phyloP scores from a whole-genome alignment of 2,329 filamentous ascomycete genomes.

The Diatrype stigma region DNA sequence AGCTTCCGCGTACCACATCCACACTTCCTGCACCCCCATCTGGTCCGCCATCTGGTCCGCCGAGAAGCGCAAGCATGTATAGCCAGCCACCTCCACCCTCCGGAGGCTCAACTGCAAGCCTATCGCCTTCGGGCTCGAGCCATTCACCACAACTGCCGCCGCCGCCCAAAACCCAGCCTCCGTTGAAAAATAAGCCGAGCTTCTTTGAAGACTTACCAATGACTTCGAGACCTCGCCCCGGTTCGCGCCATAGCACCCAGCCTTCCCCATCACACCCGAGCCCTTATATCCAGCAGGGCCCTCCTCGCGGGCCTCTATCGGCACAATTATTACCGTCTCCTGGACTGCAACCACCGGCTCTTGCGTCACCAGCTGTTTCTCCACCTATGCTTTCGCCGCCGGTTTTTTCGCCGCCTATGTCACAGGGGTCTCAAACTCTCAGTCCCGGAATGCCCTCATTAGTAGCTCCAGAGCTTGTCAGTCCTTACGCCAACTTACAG shows the following conservation, averaged over 20 bases:
- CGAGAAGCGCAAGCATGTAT: conserved; percentile 60
- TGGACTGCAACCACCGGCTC: conserved; percentile 6
- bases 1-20: conserved; percentile 42
- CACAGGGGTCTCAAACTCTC: conserved; percentile 10
- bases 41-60: conserved; percentile 53
- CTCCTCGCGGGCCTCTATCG: conserved; percentile 23
- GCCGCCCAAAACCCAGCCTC: conserved; percentile 23
- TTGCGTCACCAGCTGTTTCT: conserved; percentile 12
- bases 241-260: conserved; percentile 48
- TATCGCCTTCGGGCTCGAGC: conserved; percentile 34
- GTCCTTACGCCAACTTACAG: conserved; percentile 49
- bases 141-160: conserved; percentile 30
- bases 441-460: conserved; percentile 34
- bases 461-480: conserved; percentile 49
- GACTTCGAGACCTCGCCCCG: conserved; percentile 55
- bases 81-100: conserved; percentile 21
- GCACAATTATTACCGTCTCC: conserved; percentile 12
- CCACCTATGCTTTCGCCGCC: too few relatives aligned
- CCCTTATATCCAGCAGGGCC: conserved; percentile 30
- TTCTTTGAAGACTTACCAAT: conserved; percentile 79
- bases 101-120: conserved; percentile 19
- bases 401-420: conserved; percentile 7
- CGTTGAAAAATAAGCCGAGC: conserved; percentile 41
- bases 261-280: conserved; percentile 39
- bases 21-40: conserved; percentile 39